phyloP scores from a whole-genome alignment of 805 yeast genomes.

The Spathaspora hagerdaliae region DNA sequence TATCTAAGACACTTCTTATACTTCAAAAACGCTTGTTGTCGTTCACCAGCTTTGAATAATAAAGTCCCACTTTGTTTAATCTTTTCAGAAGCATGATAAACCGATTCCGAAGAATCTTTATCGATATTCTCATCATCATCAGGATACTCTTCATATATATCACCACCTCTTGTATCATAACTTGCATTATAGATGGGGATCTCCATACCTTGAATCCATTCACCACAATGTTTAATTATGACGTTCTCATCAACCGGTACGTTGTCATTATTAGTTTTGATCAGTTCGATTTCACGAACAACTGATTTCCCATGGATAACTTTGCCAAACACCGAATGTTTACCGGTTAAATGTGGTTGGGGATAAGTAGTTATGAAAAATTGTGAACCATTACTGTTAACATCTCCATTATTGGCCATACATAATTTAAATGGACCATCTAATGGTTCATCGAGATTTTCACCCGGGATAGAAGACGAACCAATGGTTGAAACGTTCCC shows the following conservation, averaged over 20 bases:
- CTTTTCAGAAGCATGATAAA: constrained; percentile 45
- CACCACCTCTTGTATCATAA: constrained; percentile 60
- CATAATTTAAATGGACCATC: constrained; percentile 52
- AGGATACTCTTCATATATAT: constrained; percentile 71
- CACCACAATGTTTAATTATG: constrained; percentile 59
- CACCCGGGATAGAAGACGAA: constrained; percentile 38
- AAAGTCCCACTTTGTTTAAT: constrained; percentile 68
- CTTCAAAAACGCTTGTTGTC: constrained; percentile 53
- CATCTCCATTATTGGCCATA: constrained; percentile 57
- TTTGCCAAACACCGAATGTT: constrained; percentile 74
- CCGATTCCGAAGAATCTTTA: constrained; percentile 51
- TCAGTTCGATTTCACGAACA: constrained; percentile 59
- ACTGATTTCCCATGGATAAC: constrained; percentile 68
- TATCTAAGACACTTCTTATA: constrained; percentile 65
- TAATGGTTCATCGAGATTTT: constrained; percentile 44
- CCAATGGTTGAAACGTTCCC: constrained; percentile 36
- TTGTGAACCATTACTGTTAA: constrained; percentile 55
- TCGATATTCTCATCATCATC: constrained; percentile 63
- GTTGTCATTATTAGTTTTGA: constrained; percentile 36
- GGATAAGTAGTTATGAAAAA: constrained; percentile 70
- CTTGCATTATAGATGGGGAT: constrained; percentile 64
- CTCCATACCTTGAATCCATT: constrained; percentile 49
- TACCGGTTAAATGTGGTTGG: constrained; percentile 70
- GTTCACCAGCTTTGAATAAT: constrained; percentile 51
- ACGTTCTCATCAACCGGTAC: constrained; percentile 15